These are phyloP conservation scores for Pestalotiopsis fici DNA, from an alignment of 2,329 filamentous ascomycete species.

Conservation along the genomic window DNA sequence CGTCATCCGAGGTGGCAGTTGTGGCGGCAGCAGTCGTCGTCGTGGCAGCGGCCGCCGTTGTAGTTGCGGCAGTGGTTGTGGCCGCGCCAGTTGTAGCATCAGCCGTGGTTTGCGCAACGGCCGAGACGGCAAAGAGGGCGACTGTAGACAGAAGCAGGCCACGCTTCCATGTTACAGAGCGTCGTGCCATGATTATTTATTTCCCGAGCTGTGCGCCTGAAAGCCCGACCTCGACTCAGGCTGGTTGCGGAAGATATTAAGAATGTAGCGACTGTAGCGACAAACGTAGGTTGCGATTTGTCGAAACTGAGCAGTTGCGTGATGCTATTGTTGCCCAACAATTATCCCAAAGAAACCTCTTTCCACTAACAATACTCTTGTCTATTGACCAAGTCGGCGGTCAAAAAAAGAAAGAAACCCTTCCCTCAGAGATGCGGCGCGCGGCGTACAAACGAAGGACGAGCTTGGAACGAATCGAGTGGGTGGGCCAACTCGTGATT, in stretches of 20 bases:
- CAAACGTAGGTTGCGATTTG: neutral
- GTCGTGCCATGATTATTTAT: slow-evolving; percentile 6
- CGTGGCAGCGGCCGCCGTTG: slow-evolving; percentile 8
- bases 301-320: neutral
- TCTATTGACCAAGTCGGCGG: neutral
- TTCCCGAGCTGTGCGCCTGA: neutral
- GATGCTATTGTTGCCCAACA: neutral
- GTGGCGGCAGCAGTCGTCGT: neutral
- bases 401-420: neutral
- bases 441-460: neutral
- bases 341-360: neutral
- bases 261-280: neutral
- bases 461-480: neutral
- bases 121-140: slow-evolving; percentile 13
- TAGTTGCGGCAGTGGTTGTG: slow-evolving; percentile 10
- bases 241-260: neutral
- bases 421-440: neutral
- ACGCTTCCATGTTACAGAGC: slow-evolving; percentile 11
- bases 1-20: neutral
- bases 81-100: slow-evolving; percentile 10
- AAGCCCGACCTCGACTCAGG: neutral
- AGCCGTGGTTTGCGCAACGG: slow-evolving; percentile 13
- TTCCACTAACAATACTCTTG: neutral
- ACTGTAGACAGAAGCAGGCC: slow-evolving; percentile 14
- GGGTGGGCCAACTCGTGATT: neutral